These are phyloP conservation scores for Podospora australis DNA, from an alignment of 495 filamentous ascomycete genomes.

Conservation along the genomic window DNA sequence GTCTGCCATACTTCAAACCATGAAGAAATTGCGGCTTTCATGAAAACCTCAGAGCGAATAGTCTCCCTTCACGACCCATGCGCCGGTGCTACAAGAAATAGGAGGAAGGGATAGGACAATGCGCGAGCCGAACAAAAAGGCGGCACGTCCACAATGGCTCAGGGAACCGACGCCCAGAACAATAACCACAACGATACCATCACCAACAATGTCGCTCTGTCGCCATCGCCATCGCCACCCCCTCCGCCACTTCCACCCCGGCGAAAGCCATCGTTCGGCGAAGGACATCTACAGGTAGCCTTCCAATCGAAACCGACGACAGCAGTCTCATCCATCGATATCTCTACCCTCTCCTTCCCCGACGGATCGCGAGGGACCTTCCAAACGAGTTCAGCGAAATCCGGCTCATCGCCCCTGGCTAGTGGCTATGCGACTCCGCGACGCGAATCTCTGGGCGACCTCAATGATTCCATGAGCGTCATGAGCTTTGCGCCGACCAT, in stretches of 20 bases:
- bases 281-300: constrained; percentile 36
- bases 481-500: constrained; percentile 73
- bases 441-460: constrained; percentile 20
- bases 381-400: constrained; percentile 40
- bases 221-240: constrained; percentile 5
- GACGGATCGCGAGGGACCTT: constrained; percentile 58
- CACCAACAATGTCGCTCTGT: neutral
- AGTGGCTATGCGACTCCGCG: constrained; percentile 28
- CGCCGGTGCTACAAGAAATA: no score
- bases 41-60: no score
- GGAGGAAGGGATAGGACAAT: no score
- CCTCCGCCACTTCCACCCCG: constrained; percentile 60
- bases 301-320: constrained; percentile 77
- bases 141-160: constrained; percentile 21
- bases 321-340: constrained; percentile 70
- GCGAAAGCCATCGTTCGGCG: constrained; percentile 18
- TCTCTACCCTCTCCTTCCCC: constrained; percentile 64
- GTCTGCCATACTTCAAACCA: no score
- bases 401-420: constrained; percentile 24
- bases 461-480: constrained; percentile 77
- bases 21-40: no score
- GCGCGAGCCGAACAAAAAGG: constrained; percentile 8
- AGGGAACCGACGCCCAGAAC: constrained; percentile 14
- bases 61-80: no score
- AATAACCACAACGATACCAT: constrained; percentile 3